phyloP scores from a whole-genome alignment of 306 rosid species.

The Cicer arietinum region DNA sequence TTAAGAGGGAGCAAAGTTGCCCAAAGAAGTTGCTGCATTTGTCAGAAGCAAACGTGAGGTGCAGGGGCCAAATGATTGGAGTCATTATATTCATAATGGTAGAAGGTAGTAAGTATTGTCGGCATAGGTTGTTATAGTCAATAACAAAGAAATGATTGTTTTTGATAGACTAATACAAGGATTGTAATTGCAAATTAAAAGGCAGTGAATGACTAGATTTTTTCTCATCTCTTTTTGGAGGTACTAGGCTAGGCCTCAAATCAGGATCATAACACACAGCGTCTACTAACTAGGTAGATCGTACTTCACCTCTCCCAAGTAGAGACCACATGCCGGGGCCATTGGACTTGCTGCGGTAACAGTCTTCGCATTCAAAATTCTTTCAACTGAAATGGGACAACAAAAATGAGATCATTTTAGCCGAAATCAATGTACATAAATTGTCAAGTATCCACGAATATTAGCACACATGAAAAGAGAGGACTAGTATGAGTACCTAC shows the following conservation, averaged over 20 bases:
- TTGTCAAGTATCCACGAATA: neutral
- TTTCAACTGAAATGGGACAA: conserved; percentile 68
- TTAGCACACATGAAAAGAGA: neutral
- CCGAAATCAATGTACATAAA: conserved; percentile 20
- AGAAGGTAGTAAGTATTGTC: no score
- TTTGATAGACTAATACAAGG: no score
- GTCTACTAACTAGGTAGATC: conserved; percentile 56
- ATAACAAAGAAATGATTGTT: no score
- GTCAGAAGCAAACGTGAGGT: no score
- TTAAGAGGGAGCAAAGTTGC: no score
- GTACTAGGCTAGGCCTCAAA: conserved; percentile 6
- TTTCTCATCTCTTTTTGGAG: neutral
- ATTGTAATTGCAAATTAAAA: no score
- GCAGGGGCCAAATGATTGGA: no score
- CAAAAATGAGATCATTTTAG: conserved; percentile 14
- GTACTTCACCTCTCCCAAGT: conserved; percentile 82
- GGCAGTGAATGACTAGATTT: neutral
- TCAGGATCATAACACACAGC: neutral
- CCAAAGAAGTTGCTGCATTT: no score
- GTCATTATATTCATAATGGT: no score
- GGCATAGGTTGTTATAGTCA: no score
- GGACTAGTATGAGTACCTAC: conserved; percentile 53
- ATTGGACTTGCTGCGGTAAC: conserved; percentile 85
- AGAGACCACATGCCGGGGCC: conserved; percentile 97
- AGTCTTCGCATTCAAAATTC: conserved; percentile 74